Conservation (phyloP, 169 alveolate genomes). For the Plasmodium gaboni region DNA sequence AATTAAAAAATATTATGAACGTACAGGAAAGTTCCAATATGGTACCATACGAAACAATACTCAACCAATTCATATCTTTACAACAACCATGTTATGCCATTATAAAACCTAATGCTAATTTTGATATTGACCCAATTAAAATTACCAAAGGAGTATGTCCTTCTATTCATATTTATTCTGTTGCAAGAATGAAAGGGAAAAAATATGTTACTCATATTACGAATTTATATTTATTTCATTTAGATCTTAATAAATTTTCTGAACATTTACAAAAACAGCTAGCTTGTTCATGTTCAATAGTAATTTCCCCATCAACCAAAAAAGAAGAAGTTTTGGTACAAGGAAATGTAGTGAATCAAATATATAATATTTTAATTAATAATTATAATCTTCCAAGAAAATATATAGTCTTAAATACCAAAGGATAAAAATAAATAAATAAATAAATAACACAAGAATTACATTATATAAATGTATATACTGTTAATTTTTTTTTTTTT, state of each 20-base stretch:
- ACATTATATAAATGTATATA: too few relatives aligned
- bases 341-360: slow-evolving; percentile 56
- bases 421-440: not conserved
- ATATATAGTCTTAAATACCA: slow-evolving; percentile 22
- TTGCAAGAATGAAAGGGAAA: slow-evolving; percentile 73
- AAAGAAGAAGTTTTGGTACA: slow-evolving; percentile 71
- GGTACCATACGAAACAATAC: slow-evolving; percentile 13
- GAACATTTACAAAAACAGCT: slow-evolving; percentile 54
- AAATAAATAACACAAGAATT: not conserved
- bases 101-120: slow-evolving; percentile 39
- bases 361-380: slow-evolving; percentile 22
- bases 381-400: slow-evolving; percentile 35
- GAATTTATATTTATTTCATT: slow-evolving; percentile 47
- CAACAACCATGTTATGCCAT: slow-evolving; percentile 72
- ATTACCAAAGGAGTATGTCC: slow-evolving; percentile 64
- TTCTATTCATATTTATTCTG: slow-evolving; percentile 58
- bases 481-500: too few relatives aligned
- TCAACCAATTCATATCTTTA: slow-evolving; percentile 34
- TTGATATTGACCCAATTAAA: slow-evolving; percentile 50
- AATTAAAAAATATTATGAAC: not conserved
- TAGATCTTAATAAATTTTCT: slow-evolving; percentile 53
- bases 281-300: slow-evolving; percentile 65
- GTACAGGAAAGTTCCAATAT: not conserved
- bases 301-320: slow-evolving; percentile 55
- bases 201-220: slow-evolving; percentile 67